Base-by-base conservation (phyloP, 1,139 yeast genomes). In the Chernovozyma sophiae-reginae region DNA sequence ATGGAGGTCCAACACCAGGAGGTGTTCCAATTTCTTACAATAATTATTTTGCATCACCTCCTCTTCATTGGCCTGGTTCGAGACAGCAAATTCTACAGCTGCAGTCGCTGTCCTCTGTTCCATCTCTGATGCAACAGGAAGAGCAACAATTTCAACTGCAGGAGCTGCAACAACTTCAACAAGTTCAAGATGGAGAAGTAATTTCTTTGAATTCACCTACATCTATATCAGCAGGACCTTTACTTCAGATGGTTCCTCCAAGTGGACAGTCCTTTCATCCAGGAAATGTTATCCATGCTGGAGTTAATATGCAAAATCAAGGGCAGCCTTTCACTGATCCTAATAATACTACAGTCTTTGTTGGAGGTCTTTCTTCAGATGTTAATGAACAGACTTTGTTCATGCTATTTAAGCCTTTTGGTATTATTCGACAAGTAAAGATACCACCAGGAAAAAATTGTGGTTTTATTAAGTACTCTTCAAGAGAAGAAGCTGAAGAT, bases 361-460 rank as follows among this genome's bases (percentile, higher is more conserved):
- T 89, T 17, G 97, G 97, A 19, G 97, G 97, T 0, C 64, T 89
- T 33, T 80, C 92, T 7, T 69, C 81, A 16, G 79, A 81, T 36
- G 89, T 86, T 20, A 70, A 79, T 13, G 97, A 87, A 53, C 83
- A 80, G 35, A 86, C 89, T 28, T 64, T 90, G 35, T 74, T 81
- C 46, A 68, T 85, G 4, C 70, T 83, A 36, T 89, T 89, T 62
- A 80, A 80, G 50, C 86, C 94, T 12, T 90, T 86, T 65, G 97
- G 97, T 22, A 74, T 75, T 37, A 85, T 90, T 45, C 76, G 82
- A 38, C 87, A 85, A 51, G 92, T 89, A 36, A 86, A 87, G 56
- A 86, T 89, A 35, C 96, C 96, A 8, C 81, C 83, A 4, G 96
- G 96, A 13, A 89, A 89, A 56, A 94, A 94, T 40, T 89, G 97